phyloP scores from a whole-genome alignment of 495 filamentous ascomycete genomes.

The Alectoria sarmentosa region DNA sequence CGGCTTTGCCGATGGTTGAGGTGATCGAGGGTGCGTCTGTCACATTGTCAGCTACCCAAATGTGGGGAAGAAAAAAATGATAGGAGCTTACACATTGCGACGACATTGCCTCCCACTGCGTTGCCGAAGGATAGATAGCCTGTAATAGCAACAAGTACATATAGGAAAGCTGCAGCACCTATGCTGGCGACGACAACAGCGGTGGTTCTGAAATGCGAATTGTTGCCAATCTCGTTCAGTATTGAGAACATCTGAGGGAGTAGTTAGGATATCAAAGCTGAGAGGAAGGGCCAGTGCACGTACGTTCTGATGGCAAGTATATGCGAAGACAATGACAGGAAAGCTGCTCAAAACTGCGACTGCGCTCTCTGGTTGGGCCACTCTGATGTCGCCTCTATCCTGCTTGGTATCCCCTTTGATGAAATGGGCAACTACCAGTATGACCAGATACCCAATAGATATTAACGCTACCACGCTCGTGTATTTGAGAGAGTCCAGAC shows the following conservation, averaged over 20 bases:
- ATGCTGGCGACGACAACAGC: constrained; percentile 75
- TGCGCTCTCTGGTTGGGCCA: constrained; percentile 69
- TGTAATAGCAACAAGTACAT: constrained; percentile 86
- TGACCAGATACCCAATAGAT: constrained; percentile 87
- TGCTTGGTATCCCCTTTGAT: constrained; percentile 65
- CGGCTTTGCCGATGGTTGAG: constrained; percentile 87
- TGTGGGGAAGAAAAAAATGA: too few relatives aligned
- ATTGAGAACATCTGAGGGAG: constrained; percentile 88
- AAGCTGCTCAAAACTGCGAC: constrained; percentile 76
- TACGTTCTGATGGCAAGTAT: constrained; percentile 98
- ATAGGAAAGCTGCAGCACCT: constrained; percentile 70
- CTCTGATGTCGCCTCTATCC: constrained; percentile 63
- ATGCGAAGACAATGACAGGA: constrained; percentile 94
- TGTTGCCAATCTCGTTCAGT: constrained; percentile 86
- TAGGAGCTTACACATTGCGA: constrained; percentile 67
- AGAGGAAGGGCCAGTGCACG: constrained; percentile 23
- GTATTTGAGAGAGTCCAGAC: constrained; percentile 92
- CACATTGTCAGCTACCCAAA: constrained; percentile 16
- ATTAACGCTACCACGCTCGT: constrained; percentile 87
- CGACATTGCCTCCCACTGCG: constrained; percentile 81
- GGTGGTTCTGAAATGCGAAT: constrained; percentile 73
- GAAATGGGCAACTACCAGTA: constrained; percentile 89
- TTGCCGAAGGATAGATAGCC: constrained; percentile 93
- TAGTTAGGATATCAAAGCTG: background rate
- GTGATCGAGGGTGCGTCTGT: constrained; percentile 64